Percentiles rank a stretch among this genome's conserved stretches.
Conservation (phyloP, 2,329 filamentous ascomycete species). For the Aspergillus brasiliensis region DNA sequence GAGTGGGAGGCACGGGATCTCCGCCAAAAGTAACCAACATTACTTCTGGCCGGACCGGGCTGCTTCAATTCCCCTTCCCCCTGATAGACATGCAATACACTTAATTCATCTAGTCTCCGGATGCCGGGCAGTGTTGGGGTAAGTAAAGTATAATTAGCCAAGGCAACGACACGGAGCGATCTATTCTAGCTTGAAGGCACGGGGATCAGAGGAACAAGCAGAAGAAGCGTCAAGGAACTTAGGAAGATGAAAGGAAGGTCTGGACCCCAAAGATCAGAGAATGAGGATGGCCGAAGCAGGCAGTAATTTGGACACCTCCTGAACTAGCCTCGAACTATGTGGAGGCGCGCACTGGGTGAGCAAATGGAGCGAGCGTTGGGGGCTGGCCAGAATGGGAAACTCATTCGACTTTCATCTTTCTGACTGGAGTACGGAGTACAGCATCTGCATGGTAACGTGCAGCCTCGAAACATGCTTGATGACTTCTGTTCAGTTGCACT, state of each 20-base stretch:
- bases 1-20: background rate
- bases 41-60: background rate
- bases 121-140: background rate
- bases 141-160: background rate
- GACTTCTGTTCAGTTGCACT: background rate
- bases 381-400: background rate
- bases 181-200: background rate
- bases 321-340: constrained; percentile 3
- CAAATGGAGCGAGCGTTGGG: background rate
- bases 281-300: background rate
- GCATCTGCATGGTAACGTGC: background rate
- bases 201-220: background rate
- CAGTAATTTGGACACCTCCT: constrained; percentile 1
- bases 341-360: background rate
- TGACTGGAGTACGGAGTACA: background rate
- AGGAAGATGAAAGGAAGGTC: background rate
- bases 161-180: background rate
- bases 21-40: background rate
- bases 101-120: background rate
- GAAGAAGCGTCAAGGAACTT: background rate
- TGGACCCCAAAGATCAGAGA: background rate
- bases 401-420: background rate
- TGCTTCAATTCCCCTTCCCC: background rate
- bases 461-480: background rate
- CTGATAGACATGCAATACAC: background rate